Conservation (phyloP, 2,329 filamentous ascomycete genomes). For the Colletotrichum spaethianum region DNA sequence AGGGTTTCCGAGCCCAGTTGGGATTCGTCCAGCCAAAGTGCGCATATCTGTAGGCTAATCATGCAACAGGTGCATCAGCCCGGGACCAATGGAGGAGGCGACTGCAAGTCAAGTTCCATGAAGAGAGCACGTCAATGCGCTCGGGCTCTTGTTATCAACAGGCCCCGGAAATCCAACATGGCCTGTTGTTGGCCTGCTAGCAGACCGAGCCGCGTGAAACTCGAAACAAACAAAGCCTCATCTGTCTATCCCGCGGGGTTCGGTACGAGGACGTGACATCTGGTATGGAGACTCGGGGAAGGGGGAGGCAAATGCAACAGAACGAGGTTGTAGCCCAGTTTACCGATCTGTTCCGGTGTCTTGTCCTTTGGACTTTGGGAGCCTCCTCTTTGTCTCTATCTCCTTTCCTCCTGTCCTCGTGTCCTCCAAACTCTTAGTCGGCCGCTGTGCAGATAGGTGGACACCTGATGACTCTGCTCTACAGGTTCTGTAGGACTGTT, state of each 20-base stretch:
- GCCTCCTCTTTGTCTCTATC: background rate
- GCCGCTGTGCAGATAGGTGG: background rate
- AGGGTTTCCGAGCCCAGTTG: conserved; percentile 13
- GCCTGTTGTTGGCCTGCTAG: conserved; percentile 11
- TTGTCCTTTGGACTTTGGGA: background rate
- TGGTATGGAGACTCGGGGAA: conserved; percentile 4
- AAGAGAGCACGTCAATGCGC: conserved; percentile 8
- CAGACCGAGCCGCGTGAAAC: conserved; percentile 24
- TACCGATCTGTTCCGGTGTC: background rate
- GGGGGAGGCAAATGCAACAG: conserved; percentile 7
- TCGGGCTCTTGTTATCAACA: background rate
- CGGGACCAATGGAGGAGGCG: conserved; percentile 14
- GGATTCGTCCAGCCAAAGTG: conserved; percentile 6
- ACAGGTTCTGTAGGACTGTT: conserved; percentile 11
- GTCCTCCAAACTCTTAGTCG: background rate
- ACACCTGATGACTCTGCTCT: conserved; percentile 30
- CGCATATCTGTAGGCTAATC: conserved; percentile 11
- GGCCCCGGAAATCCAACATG: background rate
- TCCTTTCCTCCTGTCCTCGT: too few species aligned
- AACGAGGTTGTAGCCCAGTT: conserved; percentile 12
- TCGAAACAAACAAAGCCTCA: conserved; percentile 33
- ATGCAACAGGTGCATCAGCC: conserved; percentile 17
- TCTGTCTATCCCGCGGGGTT: conserved; percentile 1
- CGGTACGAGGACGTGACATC: conserved; percentile 8
- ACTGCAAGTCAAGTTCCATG: background rate